Evolutionary conservation across 257 asterid species (phyloP), one percentile per base, ranked within the genome.

Genomic region (Ophiorrhiza pumila): DNA sequence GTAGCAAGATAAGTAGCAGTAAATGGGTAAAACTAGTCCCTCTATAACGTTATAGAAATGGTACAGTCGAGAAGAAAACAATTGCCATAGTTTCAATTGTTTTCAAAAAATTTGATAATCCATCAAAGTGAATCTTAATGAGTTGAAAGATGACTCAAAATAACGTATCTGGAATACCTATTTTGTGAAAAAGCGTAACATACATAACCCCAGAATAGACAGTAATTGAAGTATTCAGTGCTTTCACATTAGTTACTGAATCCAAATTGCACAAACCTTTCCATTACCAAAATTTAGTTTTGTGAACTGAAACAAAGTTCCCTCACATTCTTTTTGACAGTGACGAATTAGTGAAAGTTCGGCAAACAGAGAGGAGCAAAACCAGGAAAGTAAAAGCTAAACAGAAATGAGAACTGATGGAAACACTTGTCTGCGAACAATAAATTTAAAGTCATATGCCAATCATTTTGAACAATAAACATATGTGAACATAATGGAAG

Each of bases 1-100:
- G 25, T 12, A 53, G 39, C 61, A 75, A 61, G 32, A 69, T 57
- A 39, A 62, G 12, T 49, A 69, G 47, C 63, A 52, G 62, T 17
- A 76, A 68, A 76, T 39, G 55, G 65, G 56, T 14, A 68, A 60
- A 11, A 25, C 29, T 41, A 1, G 23, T 17, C 3, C 56, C 23
- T 34, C 2, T 14, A 55, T 59, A 50, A 68, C 25, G 47, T 43
- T 42, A 59, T 23, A 18, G 65, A 9, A 12, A 12, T 15, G 58
- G 15, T 23, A 18, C 2, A 23, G 5, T 6, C n/a, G 27, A 63
- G 2, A 18, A 18, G 42, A 22, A 35, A 47, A 18, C 43, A 65
- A 17, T 39, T 22, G 42, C 27, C 3, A 52, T 25, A 41, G 37
- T 43, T 37, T 29, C 15, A 29, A n/a, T 10, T 18, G 17, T 13